Evolutionary conservation across 768 basidiomycete species (phyloP).

Genomic region (Termitomyces heimii): DNA sequence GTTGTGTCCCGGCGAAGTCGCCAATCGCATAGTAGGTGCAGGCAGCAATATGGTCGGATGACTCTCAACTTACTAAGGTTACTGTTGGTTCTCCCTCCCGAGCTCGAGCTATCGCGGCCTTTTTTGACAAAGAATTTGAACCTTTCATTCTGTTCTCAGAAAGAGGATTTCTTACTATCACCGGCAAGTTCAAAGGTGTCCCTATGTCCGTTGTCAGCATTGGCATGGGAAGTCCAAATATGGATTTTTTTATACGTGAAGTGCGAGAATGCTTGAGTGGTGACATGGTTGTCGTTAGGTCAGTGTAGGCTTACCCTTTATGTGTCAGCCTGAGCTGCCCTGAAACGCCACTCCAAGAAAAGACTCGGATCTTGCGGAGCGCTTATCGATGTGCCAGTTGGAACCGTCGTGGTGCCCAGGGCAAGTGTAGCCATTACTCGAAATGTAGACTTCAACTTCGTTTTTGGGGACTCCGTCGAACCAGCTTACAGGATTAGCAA

Average conservation of each 20-base stretch:
- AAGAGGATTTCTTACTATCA: conserved; percentile 70
- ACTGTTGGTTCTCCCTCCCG: conserved; percentile 74
- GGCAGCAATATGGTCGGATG: neutral
- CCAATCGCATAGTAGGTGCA: conserved; percentile 65
- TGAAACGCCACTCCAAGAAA: conserved; percentile 7
- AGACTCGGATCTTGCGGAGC: conserved; percentile 83
- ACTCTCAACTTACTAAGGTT: conserved; percentile 33
- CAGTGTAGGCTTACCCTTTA: conserved; percentile 11
- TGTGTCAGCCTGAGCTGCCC: conserved; percentile 2
- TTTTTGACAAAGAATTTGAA: conserved; percentile 52
- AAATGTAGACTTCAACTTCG: conserved; percentile 76
- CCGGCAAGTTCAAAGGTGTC: conserved; percentile 55
- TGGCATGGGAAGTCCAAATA: conserved; percentile 80
- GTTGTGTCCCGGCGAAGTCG: conserved; percentile 68
- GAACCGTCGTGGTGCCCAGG: conserved; percentile 67
- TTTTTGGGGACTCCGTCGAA: conserved; percentile 33
- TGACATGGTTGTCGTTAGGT: conserved; percentile 49
- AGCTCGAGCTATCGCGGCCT: conserved; percentile 50
- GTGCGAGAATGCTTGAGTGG: conserved; percentile 68
- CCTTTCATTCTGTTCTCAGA: conserved; percentile 65
- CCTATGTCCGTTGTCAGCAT: conserved; percentile 74
- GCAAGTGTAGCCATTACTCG: conserved; percentile 63
- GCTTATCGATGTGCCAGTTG: conserved; percentile 64
- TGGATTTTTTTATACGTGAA: conserved; percentile 84
- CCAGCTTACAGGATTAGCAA: conserved; percentile 63